Base-by-base conservation (phyloP, 352 stramenopile species). In the Phytophthora lateralis region DNA sequence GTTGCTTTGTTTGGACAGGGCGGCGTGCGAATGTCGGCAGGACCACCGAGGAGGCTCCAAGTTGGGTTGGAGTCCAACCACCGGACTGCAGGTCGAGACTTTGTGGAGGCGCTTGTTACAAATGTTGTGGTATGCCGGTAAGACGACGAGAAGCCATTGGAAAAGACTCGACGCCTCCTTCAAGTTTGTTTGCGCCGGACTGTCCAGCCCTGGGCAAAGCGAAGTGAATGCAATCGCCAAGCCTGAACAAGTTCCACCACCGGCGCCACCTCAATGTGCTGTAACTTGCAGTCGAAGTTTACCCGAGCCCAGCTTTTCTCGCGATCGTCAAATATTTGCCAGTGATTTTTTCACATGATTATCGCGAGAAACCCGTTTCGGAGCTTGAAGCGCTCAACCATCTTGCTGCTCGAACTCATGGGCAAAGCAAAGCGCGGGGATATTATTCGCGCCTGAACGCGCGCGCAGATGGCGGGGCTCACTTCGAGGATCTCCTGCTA, bases 1-100 rank as follows among this genome's bases (percentile, higher is more conserved):
- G 55, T 37, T 15, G 14, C 1, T 55, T 56, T 56, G 56, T 64
- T 52, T 59, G 54, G 54, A 61, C 46, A 61, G 54, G n/a, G 37
- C 37, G 37, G 7, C 29, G 24, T 27, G 7, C 30, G 21, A 20
- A 30, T 20, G 29, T 27, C 26, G n/a, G n/a, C n/a, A n/a, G n/a
- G n/a, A n/a, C n/a, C n/a, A n/a, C n/a, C n/a, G n/a, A n/a, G n/a
- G n/a, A n/a, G n/a, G n/a, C n/a, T n/a, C n/a, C n/a, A n/a, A n/a
- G n/a, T n/a, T n/a, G n/a, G n/a, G 3, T 29, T 6, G 26, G 26
- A 29, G 26, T 29, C 6, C 3, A 6, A 29, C 26, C 26, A 8
- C 26, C 26, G 26, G 26, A 30, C 26, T 30, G 26, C 6, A 4
- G 26, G 26, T 30, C 26, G 26, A 30, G 26, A 6, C 21, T 24